A percentile compares a stretch with the other conserved stretches of the same genome.
Evolutionary conservation across 2,329 filamentous ascomycete species (phyloP).

Genomic region (Nothophaeocryptopus gaeumannii): DNA sequence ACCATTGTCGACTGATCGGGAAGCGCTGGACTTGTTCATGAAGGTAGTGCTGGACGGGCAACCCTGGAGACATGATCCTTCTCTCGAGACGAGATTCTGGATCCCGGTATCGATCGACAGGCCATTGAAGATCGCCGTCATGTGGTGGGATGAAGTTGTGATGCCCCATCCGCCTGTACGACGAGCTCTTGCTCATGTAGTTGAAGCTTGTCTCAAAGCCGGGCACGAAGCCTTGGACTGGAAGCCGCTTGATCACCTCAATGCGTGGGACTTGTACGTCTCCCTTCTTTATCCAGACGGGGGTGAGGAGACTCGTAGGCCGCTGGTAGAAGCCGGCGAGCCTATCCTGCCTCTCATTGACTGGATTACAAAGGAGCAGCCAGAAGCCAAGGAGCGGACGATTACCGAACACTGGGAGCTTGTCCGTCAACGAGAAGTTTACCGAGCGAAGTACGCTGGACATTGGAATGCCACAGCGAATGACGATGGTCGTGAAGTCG

Average conservation of each 20-base stretch:
- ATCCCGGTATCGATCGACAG: not conserved
- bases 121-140: conserved; percentile 1
- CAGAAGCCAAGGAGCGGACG: not conserved
- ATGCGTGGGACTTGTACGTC: conserved; percentile 1
- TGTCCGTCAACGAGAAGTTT: not conserved
- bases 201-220: not conserved
- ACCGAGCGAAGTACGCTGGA: not conserved
- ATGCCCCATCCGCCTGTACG: conserved; percentile 1
- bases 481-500: not conserved
- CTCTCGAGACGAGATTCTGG: conserved; percentile 2
- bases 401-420: not conserved
- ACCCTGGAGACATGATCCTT: conserved; percentile 18
- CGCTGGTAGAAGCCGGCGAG: conserved; percentile 46
- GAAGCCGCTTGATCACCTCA: not conserved
- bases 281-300: conserved; percentile 1
- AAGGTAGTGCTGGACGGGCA: conserved; percentile 16
- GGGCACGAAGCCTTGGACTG: not conserved
- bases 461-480: not conserved
- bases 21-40: conserved; percentile 21
- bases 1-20: conserved; percentile 21
- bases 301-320: not conserved
- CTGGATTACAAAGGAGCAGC: conserved; percentile 52
- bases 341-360: conserved; percentile 56
- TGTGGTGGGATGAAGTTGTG: conserved; percentile 1
- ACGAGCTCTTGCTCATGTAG: not conserved